phyloP scores from a whole-genome alignment of 164 flowering plant genomes.

The Aristolochia contorta region DNA sequence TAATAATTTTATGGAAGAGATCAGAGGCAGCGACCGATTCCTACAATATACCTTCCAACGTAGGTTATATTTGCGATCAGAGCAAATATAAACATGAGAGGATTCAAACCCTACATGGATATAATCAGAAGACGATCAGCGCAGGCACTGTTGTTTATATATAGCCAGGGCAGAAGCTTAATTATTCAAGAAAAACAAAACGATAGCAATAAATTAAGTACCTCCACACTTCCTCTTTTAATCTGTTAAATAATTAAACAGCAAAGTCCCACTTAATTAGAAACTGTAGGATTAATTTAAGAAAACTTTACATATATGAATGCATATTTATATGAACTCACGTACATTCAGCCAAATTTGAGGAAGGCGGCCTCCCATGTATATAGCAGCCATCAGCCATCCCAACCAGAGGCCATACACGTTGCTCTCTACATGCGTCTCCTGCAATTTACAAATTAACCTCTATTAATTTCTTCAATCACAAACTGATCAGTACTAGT shows the following conservation, averaged over 20 bases:
- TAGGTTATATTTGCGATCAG: constrained; percentile 66
- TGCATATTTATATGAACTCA: constrained; percentile 18
- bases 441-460: constrained; percentile 18
- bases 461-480: no score
- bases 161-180: no score
- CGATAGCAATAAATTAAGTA: constrained; percentile 10
- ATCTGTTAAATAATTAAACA: constrained; percentile 41
- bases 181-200: no score
- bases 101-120: constrained; percentile 61
- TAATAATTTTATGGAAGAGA: background rate
- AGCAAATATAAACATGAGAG: constrained; percentile 89
- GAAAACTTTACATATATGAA: no score
- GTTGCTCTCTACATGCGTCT: constrained; percentile 19
- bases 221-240: constrained; percentile 83
- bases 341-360: constrained; percentile 73
- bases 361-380: constrained; percentile 87
- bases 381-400: constrained; percentile 87
- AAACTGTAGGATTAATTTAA: no score
- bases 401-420: constrained; percentile 53
- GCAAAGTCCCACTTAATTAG: background rate
- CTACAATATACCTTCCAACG: constrained; percentile 42
- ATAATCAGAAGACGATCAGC: no score
- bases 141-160: no score
- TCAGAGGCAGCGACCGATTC: no score
- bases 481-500: no score